Conservation (phyloP, 345 rosid species). For the Gossypium thurberi region DNA sequence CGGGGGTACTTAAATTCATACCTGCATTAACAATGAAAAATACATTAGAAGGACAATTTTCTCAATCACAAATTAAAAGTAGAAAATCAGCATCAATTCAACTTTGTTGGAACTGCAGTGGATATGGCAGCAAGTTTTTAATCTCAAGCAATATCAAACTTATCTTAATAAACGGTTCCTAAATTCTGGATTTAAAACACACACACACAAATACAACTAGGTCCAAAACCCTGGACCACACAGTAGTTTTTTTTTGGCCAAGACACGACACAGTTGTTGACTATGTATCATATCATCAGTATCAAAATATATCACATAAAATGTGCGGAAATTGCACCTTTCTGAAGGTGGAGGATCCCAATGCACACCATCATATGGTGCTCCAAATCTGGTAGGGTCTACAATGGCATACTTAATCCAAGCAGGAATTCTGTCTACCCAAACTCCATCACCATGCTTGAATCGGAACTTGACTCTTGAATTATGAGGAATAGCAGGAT, state of each 20-base stretch:
- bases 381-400: constrained; percentile 55
- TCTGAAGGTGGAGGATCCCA: constrained; percentile 71
- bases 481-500: constrained; percentile 62
- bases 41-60: constrained; percentile 10
- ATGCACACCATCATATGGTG: constrained; percentile 69
- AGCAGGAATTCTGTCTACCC: constrained; percentile 72
- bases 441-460: constrained; percentile 51
- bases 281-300: background rate
- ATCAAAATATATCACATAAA: background rate
- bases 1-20: constrained; percentile 50
- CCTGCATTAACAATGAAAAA: constrained; percentile 31
- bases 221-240: background rate
- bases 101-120: constrained; percentile 7
- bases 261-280: background rate
- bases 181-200: background rate
- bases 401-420: constrained; percentile 71
- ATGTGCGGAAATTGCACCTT: constrained; percentile 33
- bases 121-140: background rate
- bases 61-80: background rate
- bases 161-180: background rate
- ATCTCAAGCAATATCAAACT: background rate
- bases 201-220: background rate
- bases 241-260: background rate
- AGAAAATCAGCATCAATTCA: background rate
- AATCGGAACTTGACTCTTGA: constrained; percentile 68